These are phyloP conservation scores for Anisodus tanguticus DNA, from an alignment of 257 asterid species.

Conservation along the genomic window DNA sequence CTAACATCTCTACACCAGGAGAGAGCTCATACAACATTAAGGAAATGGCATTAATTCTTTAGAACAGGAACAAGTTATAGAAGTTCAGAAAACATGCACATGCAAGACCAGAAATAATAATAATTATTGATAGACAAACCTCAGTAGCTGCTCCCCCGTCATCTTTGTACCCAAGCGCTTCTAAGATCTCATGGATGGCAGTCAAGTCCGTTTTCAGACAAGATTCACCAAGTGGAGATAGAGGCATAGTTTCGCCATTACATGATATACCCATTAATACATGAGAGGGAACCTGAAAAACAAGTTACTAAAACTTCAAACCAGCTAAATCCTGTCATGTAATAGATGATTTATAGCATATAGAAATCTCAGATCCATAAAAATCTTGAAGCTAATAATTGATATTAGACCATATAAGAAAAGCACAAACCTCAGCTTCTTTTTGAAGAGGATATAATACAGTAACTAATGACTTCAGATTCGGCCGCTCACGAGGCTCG, in stretches of 20 bases:
- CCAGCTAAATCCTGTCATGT: neutral
- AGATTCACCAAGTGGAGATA: constrained; percentile 94
- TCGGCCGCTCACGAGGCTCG: constrained; percentile 93
- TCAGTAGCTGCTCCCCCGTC: constrained; percentile 90
- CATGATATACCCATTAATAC: constrained; percentile 73
- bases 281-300: constrained; percentile 76
- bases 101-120: neutral
- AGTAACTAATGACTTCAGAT: constrained; percentile 63
- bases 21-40: neutral
- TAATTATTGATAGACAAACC: constrained; percentile 48
- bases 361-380: neutral
- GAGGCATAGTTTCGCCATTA: constrained; percentile 49
- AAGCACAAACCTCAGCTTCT: constrained; percentile 70
- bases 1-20: too few relatives aligned
- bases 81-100: neutral
- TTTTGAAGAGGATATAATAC: constrained; percentile 76
- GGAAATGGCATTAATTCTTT: neutral
- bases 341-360: neutral
- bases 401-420: neutral
- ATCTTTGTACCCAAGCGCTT: constrained; percentile 85
- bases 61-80: neutral
- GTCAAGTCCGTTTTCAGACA: constrained; percentile 91
- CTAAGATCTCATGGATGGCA: constrained; percentile 78
- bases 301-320: constrained; percentile 27
- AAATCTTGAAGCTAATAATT: neutral